phyloP scores from a whole-genome alignment of 176 grass and related monocot species.

The Lolium multiflorum region DNA sequence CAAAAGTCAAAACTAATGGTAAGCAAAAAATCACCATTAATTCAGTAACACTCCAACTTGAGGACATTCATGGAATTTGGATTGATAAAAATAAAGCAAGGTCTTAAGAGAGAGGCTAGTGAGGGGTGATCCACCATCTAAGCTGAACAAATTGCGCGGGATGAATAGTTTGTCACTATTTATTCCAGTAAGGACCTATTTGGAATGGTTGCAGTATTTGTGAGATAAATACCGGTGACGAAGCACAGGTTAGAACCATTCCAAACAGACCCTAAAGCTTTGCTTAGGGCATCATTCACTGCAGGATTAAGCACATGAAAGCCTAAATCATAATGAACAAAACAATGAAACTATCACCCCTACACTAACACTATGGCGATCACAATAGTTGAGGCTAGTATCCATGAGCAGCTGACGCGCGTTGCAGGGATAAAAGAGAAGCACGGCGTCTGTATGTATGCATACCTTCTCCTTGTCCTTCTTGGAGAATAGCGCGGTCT shows the following conservation, averaged over 20 bases:
- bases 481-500: slow-evolving; percentile 86
- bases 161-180: neutral
- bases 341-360: neutral
- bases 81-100: neutral
- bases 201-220: neutral
- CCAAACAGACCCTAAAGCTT: neutral
- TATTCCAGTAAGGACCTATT: neutral
- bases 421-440: neutral
- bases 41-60: neutral
- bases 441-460: no score
- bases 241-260: neutral
- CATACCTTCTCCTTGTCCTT: slow-evolving; percentile 99
- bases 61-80: neutral
- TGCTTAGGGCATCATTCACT: neutral
- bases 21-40: no score
- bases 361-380: neutral
- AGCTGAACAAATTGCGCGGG: neutral
- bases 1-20: no score
- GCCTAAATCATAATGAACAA: neutral
- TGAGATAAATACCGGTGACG: neutral
- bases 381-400: neutral
- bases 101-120: neutral
- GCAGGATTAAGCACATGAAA: neutral
- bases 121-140: no score
- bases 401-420: neutral